These are phyloP conservation scores for Globisporangium cederbergense DNA, from an alignment of 352 stramenopile genomes.

Conservation along the genomic window DNA sequence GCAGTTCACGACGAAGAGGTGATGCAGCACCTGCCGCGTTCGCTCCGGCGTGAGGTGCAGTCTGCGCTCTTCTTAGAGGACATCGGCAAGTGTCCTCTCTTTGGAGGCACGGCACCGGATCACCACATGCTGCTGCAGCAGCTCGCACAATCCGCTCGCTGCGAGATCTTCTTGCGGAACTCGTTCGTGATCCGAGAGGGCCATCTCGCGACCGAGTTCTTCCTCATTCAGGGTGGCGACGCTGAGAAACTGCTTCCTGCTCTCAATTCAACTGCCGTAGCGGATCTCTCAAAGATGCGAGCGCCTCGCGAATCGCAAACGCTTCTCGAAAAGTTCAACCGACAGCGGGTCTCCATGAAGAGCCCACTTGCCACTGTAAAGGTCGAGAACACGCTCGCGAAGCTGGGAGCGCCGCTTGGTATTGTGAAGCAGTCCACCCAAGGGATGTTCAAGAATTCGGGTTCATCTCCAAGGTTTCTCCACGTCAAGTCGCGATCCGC, in stretches of 20 bases:
- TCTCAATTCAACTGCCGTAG: constrained; percentile 11
- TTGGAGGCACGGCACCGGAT: constrained; percentile 14
- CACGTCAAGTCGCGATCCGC: not conserved
- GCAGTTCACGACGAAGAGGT: constrained; percentile 49
- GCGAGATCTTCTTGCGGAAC: constrained; percentile 60
- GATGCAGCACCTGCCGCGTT: constrained; percentile 41
- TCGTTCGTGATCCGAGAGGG: constrained; percentile 54
- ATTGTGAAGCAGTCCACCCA: constrained; percentile 9
- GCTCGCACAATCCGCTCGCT: constrained; percentile 26
- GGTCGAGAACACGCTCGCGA: not conserved
- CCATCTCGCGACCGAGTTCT: constrained; percentile 63
- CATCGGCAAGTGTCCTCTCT: constrained; percentile 30
- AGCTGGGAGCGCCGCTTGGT: not conserved
- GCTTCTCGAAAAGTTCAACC: not conserved
- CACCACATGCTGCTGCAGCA: constrained; percentile 28
- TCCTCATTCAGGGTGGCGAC: constrained; percentile 59
- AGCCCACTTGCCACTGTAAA: not conserved
- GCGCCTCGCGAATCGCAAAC: not conserved
- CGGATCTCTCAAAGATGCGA: not conserved
- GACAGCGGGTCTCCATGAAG: not conserved
- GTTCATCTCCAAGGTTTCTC: not conserved
- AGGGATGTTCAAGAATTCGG: not conserved
- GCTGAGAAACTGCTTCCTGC: constrained; percentile 49
- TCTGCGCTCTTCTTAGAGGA: constrained; percentile 35
- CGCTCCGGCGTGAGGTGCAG: constrained; percentile 32